Evolutionary conservation across 2,329 filamentous ascomycete genomes (phyloP), one percentile per base, ranked within the genome.

Genomic region (Aschersonia sp.): DNA sequence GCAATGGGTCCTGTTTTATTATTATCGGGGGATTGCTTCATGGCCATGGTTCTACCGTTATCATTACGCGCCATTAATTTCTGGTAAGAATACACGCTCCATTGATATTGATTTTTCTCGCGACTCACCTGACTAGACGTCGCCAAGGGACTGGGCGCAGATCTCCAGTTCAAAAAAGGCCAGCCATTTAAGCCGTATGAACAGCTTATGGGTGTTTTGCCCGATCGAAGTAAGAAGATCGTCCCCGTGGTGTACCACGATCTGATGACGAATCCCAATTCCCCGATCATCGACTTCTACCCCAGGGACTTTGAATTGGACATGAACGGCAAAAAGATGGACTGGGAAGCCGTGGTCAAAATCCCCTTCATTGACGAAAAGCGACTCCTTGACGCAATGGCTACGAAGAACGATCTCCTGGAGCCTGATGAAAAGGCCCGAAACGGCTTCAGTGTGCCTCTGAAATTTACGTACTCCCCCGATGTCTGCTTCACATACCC

Each of bases 321-420:
- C 62, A 97, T 98, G 92, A 97, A 98, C 57, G 94, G 92, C 50
- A 98, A 98, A 71, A 98, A 95, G 69, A 94, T 95, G 84, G 94
- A 98, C 53, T 98, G 92, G 92, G 92, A 98, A 62, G 92, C 92
- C 31, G 90, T 98, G 39, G 88, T 98, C 53, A 98, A 97, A 66
- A 98, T 98, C 59, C 92, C 92, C 0, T 98, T 98, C 66, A 98
- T 98, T 53, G 87, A 98, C 49, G 90, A 98, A 63, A 79, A 83
- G 57, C 79, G 92, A 30, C 71, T 98, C 2, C 72, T 98, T 48
- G 68, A 72, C 39, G 92, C 90, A 6, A 95, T 98, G 85, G 82
- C 75, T 12, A 81, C 88, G 6, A 88, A 83, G 61, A 89, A 97
- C 53, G 70, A 81, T 41, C 67, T 84, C 2, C 72, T 98, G n/a